Evolutionary conservation across 495 filamentous ascomycete species (phyloP), one percentile per base, ranked within the genome.

Genomic region (Neurospora terricola): DNA sequence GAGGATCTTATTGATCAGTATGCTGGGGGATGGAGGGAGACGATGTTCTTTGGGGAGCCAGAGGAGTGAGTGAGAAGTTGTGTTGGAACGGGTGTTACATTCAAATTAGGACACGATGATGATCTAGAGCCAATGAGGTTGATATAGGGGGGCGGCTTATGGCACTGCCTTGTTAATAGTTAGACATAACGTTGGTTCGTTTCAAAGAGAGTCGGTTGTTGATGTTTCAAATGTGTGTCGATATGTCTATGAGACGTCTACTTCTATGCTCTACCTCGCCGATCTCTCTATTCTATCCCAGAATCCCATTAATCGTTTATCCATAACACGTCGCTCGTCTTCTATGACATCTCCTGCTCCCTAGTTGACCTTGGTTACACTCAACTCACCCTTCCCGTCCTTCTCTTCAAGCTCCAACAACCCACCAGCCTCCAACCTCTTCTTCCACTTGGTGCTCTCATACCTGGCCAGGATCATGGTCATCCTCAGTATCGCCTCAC

Each of bases 361-460:
- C 30, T 74, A 77, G n/a, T 71, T 72, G 45, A 88, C 82, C 74
- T 82, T 86, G 7, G 81, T 83, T 9, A 89, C 83, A 10, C 69
- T 74, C 70, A 88, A 69, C 23, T 80, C 77, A 1, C 83, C 86
- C 39, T 81, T 77, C 34, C 78, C 69, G 7, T 71, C 73, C 7
- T 62, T 71, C 7, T 80, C 82, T 5, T 86, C 83, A 10, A 87
- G 77, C 73, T 88, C 87, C 10, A 93, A 68, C 70, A 90, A 80
- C 0, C 86, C 88, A 16, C 87, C 87, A 1, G 81, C 83, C 75
- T 96, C 89, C 43, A 98, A 81, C 77, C 87, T 90, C 85, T 92
- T 97, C 85, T 90, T 93, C 94, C 94, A 98, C 82, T 94, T 95
- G 10, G 84, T 86, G 70, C 93, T 92, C 82, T 97, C 95, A 75